Conservation (phyloP, 1,139 yeast species). For the Geotrichum aggregatum region DNA sequence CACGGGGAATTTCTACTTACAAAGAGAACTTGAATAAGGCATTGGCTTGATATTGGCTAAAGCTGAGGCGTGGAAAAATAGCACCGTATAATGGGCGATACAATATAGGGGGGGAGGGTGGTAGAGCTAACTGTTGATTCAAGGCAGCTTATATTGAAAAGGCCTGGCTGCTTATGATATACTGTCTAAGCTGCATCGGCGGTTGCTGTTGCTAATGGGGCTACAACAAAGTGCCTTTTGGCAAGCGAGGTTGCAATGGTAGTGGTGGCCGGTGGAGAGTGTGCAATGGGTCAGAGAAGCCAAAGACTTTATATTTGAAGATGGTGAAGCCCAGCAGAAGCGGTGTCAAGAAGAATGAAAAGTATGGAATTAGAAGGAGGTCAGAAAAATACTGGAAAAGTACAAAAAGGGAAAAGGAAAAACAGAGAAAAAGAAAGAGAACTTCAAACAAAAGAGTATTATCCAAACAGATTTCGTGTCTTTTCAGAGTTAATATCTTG, state of each 20-base stretch:
- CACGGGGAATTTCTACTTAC: neutral
- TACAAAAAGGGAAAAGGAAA: neutral
- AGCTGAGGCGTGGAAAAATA: too few relatives aligned
- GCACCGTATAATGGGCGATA: too few relatives aligned
- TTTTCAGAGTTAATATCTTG: neutral
- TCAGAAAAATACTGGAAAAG: neutral
- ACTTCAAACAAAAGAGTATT: neutral
- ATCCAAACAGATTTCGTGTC: too few relatives aligned
- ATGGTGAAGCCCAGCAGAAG: neutral
- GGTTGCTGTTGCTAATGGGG: neutral
- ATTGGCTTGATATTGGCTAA: neutral
- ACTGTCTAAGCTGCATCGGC: neutral
- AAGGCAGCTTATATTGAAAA: neutral
- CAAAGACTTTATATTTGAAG: neutral
- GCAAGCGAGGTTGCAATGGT: neutral
- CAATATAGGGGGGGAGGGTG: neutral
- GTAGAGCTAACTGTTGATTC: neutral
- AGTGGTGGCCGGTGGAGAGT: too few relatives aligned
- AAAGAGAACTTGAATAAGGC: neutral
- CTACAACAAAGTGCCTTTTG: neutral
- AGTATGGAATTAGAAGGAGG: neutral
- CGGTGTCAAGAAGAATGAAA: neutral
- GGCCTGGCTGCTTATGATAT: neutral
- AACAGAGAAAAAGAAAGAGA: neutral
- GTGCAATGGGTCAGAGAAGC: neutral